These are phyloP conservation scores for Diplodia intermedia DNA, from an alignment of 2,329 filamentous ascomycete species.

Conservation along the genomic window DNA sequence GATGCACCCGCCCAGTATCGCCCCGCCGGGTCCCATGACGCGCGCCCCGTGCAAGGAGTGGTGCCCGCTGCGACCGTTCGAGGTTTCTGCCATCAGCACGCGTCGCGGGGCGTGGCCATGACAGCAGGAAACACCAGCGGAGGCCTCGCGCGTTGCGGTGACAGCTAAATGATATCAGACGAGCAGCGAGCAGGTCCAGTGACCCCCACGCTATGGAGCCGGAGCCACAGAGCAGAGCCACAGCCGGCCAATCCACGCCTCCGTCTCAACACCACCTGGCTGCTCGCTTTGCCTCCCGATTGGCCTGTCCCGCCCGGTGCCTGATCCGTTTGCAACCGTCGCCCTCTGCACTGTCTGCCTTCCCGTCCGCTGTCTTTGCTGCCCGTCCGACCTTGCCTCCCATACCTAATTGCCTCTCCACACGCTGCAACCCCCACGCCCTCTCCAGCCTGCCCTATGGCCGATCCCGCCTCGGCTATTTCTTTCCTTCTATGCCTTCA, in stretches of 20 bases:
- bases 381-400: not conserved
- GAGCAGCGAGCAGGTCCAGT: not conserved
- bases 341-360: not conserved
- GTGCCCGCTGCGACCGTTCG: not conserved
- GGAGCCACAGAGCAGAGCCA: too few species aligned
- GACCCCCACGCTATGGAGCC: constrained; percentile 15
- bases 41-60: constrained; percentile 2
- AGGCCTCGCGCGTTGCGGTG: not conserved
- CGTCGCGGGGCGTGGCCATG: not conserved
- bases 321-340: constrained; percentile 6
- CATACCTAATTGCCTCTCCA: too few species aligned
- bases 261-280: constrained; percentile 5
- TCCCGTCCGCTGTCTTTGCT: not conserved
- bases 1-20: not conserved
- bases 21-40: constrained; percentile 24
- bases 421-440: not conserved
- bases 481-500: not conserved
- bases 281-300: constrained; percentile 11
- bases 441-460: not conserved
- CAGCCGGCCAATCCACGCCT: not conserved
- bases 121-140: not conserved
- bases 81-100: too few species aligned
- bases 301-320: constrained; percentile 1
- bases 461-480: not conserved
- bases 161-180: not conserved